Percentiles rank a stretch among this genome's conserved stretches.
Conservation (phyloP, 441 rosid species). For the Pelargonium citronellum region DNA sequence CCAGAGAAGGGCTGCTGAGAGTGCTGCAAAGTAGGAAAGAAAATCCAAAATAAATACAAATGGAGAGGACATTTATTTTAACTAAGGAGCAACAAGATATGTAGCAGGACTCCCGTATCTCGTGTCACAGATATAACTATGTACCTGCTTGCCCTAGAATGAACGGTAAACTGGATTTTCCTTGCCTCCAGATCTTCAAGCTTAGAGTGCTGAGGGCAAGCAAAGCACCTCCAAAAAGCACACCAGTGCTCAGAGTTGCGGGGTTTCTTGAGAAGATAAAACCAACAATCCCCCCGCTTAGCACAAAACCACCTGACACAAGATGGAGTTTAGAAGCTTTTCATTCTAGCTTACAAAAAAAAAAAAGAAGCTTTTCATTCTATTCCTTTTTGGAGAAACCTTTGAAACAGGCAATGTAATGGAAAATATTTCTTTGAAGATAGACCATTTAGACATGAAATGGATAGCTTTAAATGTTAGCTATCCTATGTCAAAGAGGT, state of each 20-base stretch:
- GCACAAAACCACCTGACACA: conserved; percentile 49
- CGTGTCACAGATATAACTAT: background rate
- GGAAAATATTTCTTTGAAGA: too few relatives aligned
- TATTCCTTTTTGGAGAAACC: too few relatives aligned
- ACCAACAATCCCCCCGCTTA: conserved; percentile 62
- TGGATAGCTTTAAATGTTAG: too few relatives aligned
- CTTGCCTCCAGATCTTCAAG: conserved; percentile 80
- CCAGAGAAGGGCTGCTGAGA: conserved; percentile 71
- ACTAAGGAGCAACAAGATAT: background rate
- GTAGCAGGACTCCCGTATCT: background rate
- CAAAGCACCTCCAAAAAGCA: conserved; percentile 67
- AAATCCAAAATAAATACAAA: background rate
- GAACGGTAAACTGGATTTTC: conserved; percentile 79
- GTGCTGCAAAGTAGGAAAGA: conserved; percentile 44
- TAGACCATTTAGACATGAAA: too few relatives aligned
- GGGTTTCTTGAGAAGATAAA: conserved; percentile 61
- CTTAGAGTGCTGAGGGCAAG: conserved; percentile 73
- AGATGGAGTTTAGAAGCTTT: too few relatives aligned
- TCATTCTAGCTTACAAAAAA: too few relatives aligned
- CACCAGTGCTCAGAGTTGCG: conserved; percentile 41
- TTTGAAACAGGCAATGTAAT: too few relatives aligned
- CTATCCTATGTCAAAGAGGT: too few relatives aligned
- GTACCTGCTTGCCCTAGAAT: conserved; percentile 92
- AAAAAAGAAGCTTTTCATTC: too few relatives aligned
- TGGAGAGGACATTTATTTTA: background rate